Conservation (phyloP, 2,329 filamentous ascomycete genomes). For the Ophiostoma australiae region DNA sequence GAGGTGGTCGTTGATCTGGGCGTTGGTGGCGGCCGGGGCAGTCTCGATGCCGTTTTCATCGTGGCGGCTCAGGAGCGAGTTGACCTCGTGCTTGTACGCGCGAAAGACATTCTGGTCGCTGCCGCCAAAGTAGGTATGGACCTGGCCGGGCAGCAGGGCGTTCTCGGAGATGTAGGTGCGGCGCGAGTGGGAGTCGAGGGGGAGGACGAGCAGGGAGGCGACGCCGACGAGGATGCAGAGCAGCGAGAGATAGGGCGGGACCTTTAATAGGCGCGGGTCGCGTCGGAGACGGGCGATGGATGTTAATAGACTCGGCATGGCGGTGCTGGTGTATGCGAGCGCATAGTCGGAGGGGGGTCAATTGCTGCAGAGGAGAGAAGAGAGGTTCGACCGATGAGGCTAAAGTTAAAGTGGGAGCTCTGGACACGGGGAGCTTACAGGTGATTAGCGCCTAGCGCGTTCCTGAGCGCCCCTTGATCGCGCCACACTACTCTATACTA, state of each 20-base stretch:
- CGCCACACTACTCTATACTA: background rate
- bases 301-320: background rate
- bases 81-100: slow-evolving; percentile 81
- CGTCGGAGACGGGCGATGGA: slow-evolving; percentile 65
- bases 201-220: slow-evolving; percentile 83
- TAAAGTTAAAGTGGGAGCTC: slow-evolving; percentile 11
- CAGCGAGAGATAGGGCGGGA: slow-evolving; percentile 82
- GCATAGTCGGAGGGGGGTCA: background rate
- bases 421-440: slow-evolving; percentile 20
- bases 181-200: slow-evolving; percentile 84
- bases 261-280: slow-evolving; percentile 73
- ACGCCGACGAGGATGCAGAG: slow-evolving; percentile 81
- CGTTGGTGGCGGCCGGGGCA: slow-evolving; percentile 38
- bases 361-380: background rate
- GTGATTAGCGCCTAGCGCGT: slow-evolving; percentile 16
- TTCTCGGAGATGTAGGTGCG: slow-evolving; percentile 97
- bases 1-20: slow-evolving; percentile 64
- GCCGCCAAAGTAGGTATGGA: slow-evolving; percentile 95
- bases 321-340: background rate
- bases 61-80: slow-evolving; percentile 43
- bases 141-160: slow-evolving; percentile 88
- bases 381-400: background rate
- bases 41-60: background rate
- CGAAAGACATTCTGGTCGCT: slow-evolving; percentile 94
- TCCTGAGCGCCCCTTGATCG: slow-evolving; percentile 17